Base-by-base conservation (phyloP, 2,329 filamentous ascomycete genomes). In the Pleurostoma richardsiae region DNA sequence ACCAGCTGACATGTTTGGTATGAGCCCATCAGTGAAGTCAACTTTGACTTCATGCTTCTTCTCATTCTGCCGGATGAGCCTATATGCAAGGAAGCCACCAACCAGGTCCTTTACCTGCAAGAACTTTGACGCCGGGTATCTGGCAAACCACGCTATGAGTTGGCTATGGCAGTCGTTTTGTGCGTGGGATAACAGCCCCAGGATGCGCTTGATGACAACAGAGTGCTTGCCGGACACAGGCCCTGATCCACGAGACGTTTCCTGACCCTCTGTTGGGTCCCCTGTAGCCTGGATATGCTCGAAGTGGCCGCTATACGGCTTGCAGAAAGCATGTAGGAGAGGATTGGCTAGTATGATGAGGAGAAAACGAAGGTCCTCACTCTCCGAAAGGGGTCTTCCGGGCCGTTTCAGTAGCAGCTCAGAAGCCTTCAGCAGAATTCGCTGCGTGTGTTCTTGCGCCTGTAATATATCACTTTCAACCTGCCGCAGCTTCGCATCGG, bases 401-500 rank as follows among this genome's bases (percentile, higher is more conserved):
- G 91, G 90, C 19, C 90, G 79, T 63, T 91, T 95, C 26, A 96
- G 71, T 6, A 95, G 66, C 55, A 79, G 83, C 62, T 96, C 91
- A 0, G 82, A 87, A 7, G 84, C 83, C 63, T 91, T 95, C 28
- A 96, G 70, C 6, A 96, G 66, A 1, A 82, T 76, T 46, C 83
- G 74, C 49, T 88, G 84, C 10, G 83, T 65, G 62, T 91, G 86
- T 29, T 80, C 72, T 57, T 89, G 84, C 2, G 85, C 88, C 52
- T 63, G 70, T 38, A 73, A 67, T 28, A 73, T 66, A 4, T 72
- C 61, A 6, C 61, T 59, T 52, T 82, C 80, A 29, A 81, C 62
- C 4, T 68, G 60, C 40, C 68, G 60, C 10, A 76, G 56, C 28
- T 66, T 66, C 3, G 59, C 53, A 7, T 71, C 64, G 1, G 67